Evolutionary conservation across 176 grass and related monocot genomes (phyloP), one percentile per base, ranked within the genome.

Genomic region (Carex parvula): DNA sequence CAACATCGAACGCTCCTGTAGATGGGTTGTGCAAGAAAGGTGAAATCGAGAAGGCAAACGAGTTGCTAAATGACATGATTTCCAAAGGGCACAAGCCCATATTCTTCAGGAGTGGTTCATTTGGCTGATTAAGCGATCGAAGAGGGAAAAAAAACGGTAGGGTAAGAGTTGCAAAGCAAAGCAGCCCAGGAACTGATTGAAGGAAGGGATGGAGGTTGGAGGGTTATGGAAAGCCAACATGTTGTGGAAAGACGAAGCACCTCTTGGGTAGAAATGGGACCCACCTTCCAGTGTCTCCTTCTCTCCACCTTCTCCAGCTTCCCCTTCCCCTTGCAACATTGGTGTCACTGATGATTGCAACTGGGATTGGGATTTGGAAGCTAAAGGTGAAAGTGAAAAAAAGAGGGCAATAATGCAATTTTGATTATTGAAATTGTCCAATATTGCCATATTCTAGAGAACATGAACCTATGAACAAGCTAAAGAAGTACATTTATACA

Each of bases 61-160:
- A 48, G 44, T 48, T 48, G 44, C 44, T 48, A 2, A 8, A 9
- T 48, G 44, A 48, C 44, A 48, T 48, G 44, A 48, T 48, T 48
- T 48, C 44, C 44, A 48, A 48, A 48, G 1, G 8, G 8, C 8
- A 57, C 89, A 56, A 12, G 1, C 60, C 0, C 83, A 64, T 1
- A 0, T 24, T 26, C 0, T 0, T 67, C 7, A 0, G 22, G 26
- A 16, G 60, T 1, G 60, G 13, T 32, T 0, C 7, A 61, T 16
- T 50, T 20, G 0, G 16, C 21, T 30, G 20, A 9, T 20, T 42
- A 86, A 29, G 13, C 39, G 84, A 10, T n/a, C 69, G 58, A 68
- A 88, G 56, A 91, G 37, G 37, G 13, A 39, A 59, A 24, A 88
- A 5, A 15, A 6, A 77, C 17, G 4, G 79, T 37, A 2, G 60